phyloP scores from a whole-genome alignment of 768 basidiomycete genomes.

The Pholiota conissans region DNA sequence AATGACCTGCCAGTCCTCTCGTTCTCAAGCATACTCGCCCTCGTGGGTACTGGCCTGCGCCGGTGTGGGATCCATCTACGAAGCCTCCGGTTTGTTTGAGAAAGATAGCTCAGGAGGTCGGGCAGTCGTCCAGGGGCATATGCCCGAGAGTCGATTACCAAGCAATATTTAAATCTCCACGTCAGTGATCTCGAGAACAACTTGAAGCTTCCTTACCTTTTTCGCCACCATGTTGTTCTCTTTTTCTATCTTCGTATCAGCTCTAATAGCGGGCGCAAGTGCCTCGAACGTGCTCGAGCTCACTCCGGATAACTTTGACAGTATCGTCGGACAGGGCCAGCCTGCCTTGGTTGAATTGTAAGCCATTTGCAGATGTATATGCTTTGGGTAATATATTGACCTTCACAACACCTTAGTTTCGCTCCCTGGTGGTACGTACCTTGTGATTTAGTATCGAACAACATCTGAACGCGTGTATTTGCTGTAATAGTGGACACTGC shows the following conservation, averaged over 20 bases:
- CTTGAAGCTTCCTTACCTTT: constrained; percentile 9
- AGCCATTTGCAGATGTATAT: constrained; percentile 30
- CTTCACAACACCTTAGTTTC: constrained; percentile 46
- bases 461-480: constrained; percentile 6
- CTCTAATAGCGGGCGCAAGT: constrained; percentile 51
- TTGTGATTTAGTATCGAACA: not conserved
- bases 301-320: constrained; percentile 71
- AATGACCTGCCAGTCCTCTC: not conserved
- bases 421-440: constrained; percentile 85
- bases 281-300: constrained; percentile 89
- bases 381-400: constrained; percentile 7
- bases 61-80: constrained; percentile 7
- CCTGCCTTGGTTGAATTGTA: constrained; percentile 92
- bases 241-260: constrained; percentile 54
- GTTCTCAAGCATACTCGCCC: constrained; percentile 2
- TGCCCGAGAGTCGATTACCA: constrained; percentile 31
- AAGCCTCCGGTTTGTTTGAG: not conserved
- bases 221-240: constrained; percentile 58
- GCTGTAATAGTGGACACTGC: constrained; percentile 70
- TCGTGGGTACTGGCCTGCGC: not conserved
- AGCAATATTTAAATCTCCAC: constrained; percentile 32
- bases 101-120: constrained; percentile 1
- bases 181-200: constrained; percentile 25
- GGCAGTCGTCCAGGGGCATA: not conserved
- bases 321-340: constrained; percentile 72